phyloP scores from a whole-genome alignment of 208 protist species.

The Trypanosoma theileri region DNA sequence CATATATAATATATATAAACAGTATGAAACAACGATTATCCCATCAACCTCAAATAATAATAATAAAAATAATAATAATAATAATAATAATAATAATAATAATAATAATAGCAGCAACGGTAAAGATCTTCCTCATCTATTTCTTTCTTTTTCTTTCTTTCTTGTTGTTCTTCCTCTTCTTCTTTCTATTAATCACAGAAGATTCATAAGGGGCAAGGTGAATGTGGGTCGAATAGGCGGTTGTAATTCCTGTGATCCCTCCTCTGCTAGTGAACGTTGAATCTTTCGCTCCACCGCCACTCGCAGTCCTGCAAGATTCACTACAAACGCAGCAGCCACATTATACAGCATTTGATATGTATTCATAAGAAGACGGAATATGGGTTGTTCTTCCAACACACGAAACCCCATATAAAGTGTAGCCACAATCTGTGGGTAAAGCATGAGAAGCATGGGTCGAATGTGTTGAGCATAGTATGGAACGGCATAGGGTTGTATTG shows the following conservation, averaged over 20 bases:
- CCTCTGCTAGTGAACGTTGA: conserved; percentile 50
- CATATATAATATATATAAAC: too few species aligned
- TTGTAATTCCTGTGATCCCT: conserved; percentile 43
- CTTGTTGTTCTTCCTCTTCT: background rate
- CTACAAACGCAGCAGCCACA: conserved; percentile 67
- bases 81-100: too few species aligned
- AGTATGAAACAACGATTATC: background rate
- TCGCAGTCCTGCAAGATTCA: conserved; percentile 62
- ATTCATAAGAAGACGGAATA: conserved; percentile 55
- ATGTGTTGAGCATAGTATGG: conserved; percentile 86
- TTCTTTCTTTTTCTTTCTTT: background rate
- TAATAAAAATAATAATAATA: too few species aligned
- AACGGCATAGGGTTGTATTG: conserved; percentile 68
- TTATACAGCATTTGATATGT: conserved; percentile 66
- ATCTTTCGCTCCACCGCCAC: conserved; percentile 52
- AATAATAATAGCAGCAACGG: too few species aligned
- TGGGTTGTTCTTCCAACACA: conserved; percentile 62
- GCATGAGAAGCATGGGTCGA: conserved; percentile 66
- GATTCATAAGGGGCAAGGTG: conserved; percentile 55
- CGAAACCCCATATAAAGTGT: conserved; percentile 74
- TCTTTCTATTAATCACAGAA: conserved; percentile 34
- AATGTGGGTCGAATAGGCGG: conserved; percentile 56
- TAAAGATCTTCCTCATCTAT: too few species aligned
- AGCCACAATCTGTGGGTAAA: conserved; percentile 67
- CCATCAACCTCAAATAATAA: background rate